phyloP scores from a whole-genome alignment of 2,329 filamentous ascomycete species.

The Orbilia blumenaviensis region DNA sequence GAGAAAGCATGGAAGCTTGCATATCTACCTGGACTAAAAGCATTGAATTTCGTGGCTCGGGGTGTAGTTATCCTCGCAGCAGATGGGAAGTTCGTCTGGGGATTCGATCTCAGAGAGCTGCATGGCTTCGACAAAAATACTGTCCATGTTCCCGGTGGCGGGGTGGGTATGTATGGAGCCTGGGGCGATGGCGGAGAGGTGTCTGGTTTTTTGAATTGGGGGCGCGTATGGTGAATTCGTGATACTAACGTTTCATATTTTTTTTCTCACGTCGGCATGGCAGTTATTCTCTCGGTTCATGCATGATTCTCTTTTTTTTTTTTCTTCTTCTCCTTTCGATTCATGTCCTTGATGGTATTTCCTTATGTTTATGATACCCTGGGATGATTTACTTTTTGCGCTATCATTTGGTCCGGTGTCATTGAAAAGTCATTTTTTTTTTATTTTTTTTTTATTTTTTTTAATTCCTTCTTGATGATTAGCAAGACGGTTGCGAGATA shows the following conservation, averaged over 20 bases:
- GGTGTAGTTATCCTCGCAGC: slow-evolving; percentile 54
- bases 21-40: slow-evolving; percentile 54
- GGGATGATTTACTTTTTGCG: slow-evolving; percentile 14
- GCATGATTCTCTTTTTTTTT: neutral
- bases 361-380: slow-evolving; percentile 33
- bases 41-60: slow-evolving; percentile 55
- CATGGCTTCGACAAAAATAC: slow-evolving; percentile 51
- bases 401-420: slow-evolving; percentile 7
- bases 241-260: neutral
- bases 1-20: slow-evolving; percentile 55
- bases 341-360: slow-evolving; percentile 4
- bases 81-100: slow-evolving; percentile 54
- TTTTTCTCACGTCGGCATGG: neutral
- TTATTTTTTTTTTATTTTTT: neutral
- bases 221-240: neutral
- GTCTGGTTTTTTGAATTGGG: slow-evolving; percentile 17
- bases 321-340: neutral
- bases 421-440: slow-evolving; percentile 7
- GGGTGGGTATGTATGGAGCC: slow-evolving; percentile 27
- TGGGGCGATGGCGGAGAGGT: slow-evolving; percentile 45
- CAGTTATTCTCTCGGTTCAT: neutral
- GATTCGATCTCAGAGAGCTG: slow-evolving; percentile 54
- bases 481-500: slow-evolving; percentile 24
- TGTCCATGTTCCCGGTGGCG: slow-evolving; percentile 31
- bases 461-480: neutral